phyloP scores from a whole-genome alignment of 257 asterid species.

The Ballota nigra region DNA sequence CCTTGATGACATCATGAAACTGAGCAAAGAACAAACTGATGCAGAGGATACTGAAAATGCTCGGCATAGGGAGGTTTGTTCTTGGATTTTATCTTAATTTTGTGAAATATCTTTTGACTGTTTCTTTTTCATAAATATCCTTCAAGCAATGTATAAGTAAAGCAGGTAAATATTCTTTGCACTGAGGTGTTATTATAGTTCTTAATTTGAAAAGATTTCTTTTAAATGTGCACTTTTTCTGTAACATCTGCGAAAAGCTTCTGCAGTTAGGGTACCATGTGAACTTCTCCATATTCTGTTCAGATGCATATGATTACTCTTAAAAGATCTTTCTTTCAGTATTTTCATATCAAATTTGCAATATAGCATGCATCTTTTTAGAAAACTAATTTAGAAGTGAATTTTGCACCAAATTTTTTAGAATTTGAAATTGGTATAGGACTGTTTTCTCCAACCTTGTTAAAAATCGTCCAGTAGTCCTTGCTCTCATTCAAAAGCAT shows the following conservation, averaged over 20 bases:
- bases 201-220: not conserved
- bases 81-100: conserved; percentile 13
- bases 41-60: conserved; percentile 95
- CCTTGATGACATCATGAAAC: conserved; percentile 77
- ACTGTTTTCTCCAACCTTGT: not conserved
- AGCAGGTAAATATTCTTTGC: not conserved
- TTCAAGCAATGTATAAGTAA: not conserved
- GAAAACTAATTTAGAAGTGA: not conserved
- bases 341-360: not conserved
- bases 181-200: not conserved
- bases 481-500: not conserved
- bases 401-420: not conserved
- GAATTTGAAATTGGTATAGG: not conserved
- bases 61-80: conserved; percentile 87
- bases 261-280: not conserved
- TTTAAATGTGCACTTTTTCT: not conserved
- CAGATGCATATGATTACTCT: not conserved
- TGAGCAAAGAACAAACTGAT: conserved; percentile 84
- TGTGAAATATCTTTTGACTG: not conserved
- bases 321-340: not conserved
- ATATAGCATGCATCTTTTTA: not conserved
- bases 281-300: not conserved
- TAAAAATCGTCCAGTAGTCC: not conserved
- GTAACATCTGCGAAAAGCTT: not conserved
- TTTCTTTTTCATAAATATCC: not conserved